Conservation (phyloP, 2,329 filamentous ascomycete genomes). For the Biscogniauxia sp. region DNA sequence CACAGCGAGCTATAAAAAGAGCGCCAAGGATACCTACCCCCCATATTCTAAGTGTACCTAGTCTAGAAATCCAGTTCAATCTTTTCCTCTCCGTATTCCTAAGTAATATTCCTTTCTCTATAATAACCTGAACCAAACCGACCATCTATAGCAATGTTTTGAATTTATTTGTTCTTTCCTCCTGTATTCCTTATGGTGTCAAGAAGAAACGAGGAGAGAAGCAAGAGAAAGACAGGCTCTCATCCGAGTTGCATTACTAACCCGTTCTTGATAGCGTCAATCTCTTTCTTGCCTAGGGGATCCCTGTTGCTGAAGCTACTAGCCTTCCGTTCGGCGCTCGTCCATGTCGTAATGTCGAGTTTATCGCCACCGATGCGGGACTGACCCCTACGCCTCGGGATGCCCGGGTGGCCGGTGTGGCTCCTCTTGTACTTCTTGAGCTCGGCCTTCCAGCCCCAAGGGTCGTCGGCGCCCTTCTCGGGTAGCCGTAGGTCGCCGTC, state of each 20-base stretch:
- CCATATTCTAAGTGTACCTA: too few relatives aligned
- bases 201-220: too few relatives aligned
- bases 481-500: conserved; percentile 29
- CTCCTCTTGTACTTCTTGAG: conserved; percentile 22
- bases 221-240: not conserved
- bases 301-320: conserved; percentile 35
- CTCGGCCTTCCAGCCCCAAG: conserved; percentile 27
- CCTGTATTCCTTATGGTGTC: not conserved
- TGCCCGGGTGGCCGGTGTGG: conserved; percentile 4
- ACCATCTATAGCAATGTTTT: too few relatives aligned
- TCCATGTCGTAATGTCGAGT: conserved; percentile 37
- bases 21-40: too few relatives aligned
- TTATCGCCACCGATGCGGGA: conserved; percentile 37
- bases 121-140: too few relatives aligned
- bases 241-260: conserved; percentile 25
- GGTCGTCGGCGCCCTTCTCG: conserved; percentile 18
- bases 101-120: too few relatives aligned
- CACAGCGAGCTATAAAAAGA: too few relatives aligned
- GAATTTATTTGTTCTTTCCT: too few relatives aligned
- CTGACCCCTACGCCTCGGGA: not conserved
- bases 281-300: conserved; percentile 31
- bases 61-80: too few relatives aligned
- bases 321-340: conserved; percentile 33
- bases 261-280: conserved; percentile 38
- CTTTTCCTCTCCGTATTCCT: too few relatives aligned